phyloP scores from a whole-genome alignment of 768 basidiomycete species.

The Tubosaeta brunneosetosa region DNA sequence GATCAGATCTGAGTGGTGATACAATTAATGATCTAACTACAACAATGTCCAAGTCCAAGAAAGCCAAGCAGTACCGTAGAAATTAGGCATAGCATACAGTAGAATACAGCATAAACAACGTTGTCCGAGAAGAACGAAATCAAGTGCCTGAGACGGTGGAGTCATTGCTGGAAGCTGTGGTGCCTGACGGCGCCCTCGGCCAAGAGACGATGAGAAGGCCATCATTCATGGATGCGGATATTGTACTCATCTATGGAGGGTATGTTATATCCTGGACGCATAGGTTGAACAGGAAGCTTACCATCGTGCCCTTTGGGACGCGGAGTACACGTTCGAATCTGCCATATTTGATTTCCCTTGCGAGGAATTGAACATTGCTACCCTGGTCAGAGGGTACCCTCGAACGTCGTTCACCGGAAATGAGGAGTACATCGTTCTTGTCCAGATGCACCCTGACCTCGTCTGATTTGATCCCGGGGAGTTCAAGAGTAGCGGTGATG shows the following conservation, averaged over 20 bases:
- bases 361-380: slow-evolving; percentile 20
- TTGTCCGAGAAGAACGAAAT: slow-evolving; percentile 1
- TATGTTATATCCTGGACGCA: neutral
- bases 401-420: slow-evolving; percentile 32
- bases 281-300: slow-evolving; percentile 11
- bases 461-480: slow-evolving; percentile 37
- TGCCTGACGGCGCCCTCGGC: slow-evolving; percentile 28
- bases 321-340: slow-evolving; percentile 33
- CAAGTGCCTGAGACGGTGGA: neutral
- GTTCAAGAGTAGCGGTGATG: slow-evolving; percentile 35
- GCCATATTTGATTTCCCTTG: slow-evolving; percentile 39
- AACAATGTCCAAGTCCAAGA: neutral
- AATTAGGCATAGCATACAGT: slow-evolving; percentile 11
- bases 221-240: slow-evolving; percentile 37
- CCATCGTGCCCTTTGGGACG: slow-evolving; percentile 37
- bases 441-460: slow-evolving; percentile 34
- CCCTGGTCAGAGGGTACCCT: slow-evolving; percentile 16
- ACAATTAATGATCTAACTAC: neutral
- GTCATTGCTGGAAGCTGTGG: slow-evolving; percentile 10
- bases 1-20: neutral
- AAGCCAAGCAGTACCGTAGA: slow-evolving; percentile 3
- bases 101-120: neutral
- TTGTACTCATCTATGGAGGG: slow-evolving; percentile 29
- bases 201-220: slow-evolving; percentile 38
- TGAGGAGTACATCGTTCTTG: slow-evolving; percentile 24